Evolutionary conservation across 805 yeast genomes (phyloP).

Genomic region (Candida schatavii): DNA sequence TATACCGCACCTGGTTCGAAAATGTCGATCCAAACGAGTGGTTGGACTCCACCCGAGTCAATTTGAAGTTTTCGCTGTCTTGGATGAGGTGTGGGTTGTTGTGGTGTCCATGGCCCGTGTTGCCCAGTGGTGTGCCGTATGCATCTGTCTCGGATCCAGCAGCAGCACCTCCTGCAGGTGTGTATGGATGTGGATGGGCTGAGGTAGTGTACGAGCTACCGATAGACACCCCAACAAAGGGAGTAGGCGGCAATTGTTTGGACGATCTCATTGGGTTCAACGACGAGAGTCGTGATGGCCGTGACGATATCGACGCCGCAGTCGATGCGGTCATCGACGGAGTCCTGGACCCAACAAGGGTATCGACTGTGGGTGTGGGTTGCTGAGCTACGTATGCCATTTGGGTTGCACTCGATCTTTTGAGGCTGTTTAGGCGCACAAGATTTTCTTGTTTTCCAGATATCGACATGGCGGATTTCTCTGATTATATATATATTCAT

Average conservation of each 20-base stretch:
- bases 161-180: neutral
- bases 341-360: too few relatives aligned
- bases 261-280: conserved; percentile 3
- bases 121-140: neutral
- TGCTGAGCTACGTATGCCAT: too few relatives aligned
- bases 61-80: conserved; percentile 17
- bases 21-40: conserved; percentile 21
- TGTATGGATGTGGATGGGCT: neutral
- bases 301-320: neutral
- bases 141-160: neutral
- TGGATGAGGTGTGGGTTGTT: neutral
- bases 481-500: too few relatives aligned
- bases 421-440: too few relatives aligned
- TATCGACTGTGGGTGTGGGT: too few relatives aligned
- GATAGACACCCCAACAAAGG: neutral
- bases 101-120: neutral
- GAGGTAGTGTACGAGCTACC: neutral
- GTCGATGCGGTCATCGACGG: neutral
- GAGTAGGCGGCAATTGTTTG: conserved; percentile 2
- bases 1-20: conserved; percentile 15
- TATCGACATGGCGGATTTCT: too few relatives aligned
- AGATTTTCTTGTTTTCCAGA: too few relatives aligned
- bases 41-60: conserved; percentile 22
- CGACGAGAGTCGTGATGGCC: neutral
- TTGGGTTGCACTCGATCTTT: too few relatives aligned